Evolutionary conservation across 2,329 filamentous ascomycete genomes (phyloP).

Genomic region (Penicillium psychrosexuale): DNA sequence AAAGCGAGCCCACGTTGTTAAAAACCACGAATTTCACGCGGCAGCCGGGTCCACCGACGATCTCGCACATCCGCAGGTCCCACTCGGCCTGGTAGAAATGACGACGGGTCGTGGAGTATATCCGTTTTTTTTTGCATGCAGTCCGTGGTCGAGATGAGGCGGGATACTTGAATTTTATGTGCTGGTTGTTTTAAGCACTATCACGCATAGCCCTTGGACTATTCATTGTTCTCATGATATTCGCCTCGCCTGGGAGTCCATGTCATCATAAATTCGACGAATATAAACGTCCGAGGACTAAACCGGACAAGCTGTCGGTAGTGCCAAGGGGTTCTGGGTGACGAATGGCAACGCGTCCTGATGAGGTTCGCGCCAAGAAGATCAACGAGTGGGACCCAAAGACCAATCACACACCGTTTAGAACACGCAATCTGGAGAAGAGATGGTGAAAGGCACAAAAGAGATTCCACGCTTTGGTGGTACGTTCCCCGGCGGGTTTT

Average conservation of each 20-base stretch:
- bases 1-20: conserved; percentile 3
- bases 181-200: background rate
- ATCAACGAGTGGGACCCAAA: background rate
- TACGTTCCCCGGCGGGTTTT: background rate
- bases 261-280: background rate
- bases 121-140: background rate
- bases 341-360: conserved; percentile 1
- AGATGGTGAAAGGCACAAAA: conserved; percentile 5
- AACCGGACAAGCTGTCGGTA: background rate
- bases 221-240: background rate
- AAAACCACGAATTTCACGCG: background rate
- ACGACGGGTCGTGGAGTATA: conserved; percentile 26
- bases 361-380: conserved; percentile 5
- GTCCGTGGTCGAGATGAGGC: background rate
- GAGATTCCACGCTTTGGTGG: background rate
- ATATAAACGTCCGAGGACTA: background rate
- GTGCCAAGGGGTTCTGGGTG: background rate
- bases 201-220: background rate
- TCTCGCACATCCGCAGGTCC: conserved; percentile 22
- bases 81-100: conserved; percentile 28
- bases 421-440: conserved; percentile 10
- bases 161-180: background rate
- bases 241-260: background rate
- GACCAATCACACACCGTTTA: conserved; percentile 4
- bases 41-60: conserved; percentile 24